phyloP scores from a whole-genome alignment of 768 basidiomycete genomes.

The Hortiboletus campestris region DNA sequence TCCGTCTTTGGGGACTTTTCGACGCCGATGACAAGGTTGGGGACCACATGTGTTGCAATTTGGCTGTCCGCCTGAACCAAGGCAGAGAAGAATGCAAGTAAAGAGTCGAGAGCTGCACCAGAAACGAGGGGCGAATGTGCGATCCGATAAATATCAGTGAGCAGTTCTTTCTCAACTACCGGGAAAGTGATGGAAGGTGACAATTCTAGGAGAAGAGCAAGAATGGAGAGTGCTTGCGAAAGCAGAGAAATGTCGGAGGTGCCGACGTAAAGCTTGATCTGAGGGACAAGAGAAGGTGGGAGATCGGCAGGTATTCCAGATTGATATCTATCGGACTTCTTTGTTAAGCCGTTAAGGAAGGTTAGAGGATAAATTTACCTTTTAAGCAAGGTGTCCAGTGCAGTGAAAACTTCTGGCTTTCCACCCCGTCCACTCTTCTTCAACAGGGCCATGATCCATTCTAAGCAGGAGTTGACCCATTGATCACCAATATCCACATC shows the following conservation, averaged over 20 bases:
- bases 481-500: conserved; percentile 66
- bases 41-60: conserved; percentile 80
- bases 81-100: conserved; percentile 78
- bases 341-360: background rate
- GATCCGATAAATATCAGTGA: conserved; percentile 63
- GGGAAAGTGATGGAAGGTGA: conserved; percentile 70
- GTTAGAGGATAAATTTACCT: conserved; percentile 41
- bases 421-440: conserved; percentile 77
- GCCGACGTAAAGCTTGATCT: conserved; percentile 73
- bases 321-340: conserved; percentile 38
- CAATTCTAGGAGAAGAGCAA: conserved; percentile 67
- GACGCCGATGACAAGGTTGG: conserved; percentile 62
- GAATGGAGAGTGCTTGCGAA: conserved; percentile 63
- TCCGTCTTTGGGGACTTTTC: conserved; percentile 64
- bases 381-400: conserved; percentile 67
- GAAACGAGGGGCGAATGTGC: conserved; percentile 79
- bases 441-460: conserved; percentile 72
- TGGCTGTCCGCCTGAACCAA: conserved; percentile 82
- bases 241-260: conserved; percentile 76
- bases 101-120: conserved; percentile 73
- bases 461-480: conserved; percentile 81
- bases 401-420: conserved; percentile 77
- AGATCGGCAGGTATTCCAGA: conserved; percentile 54
- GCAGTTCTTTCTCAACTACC: conserved; percentile 68
- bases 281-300: conserved; percentile 60